Conservation (phyloP, 2,329 filamentous ascomycete genomes). For the Microcyclosporella mali region DNA sequence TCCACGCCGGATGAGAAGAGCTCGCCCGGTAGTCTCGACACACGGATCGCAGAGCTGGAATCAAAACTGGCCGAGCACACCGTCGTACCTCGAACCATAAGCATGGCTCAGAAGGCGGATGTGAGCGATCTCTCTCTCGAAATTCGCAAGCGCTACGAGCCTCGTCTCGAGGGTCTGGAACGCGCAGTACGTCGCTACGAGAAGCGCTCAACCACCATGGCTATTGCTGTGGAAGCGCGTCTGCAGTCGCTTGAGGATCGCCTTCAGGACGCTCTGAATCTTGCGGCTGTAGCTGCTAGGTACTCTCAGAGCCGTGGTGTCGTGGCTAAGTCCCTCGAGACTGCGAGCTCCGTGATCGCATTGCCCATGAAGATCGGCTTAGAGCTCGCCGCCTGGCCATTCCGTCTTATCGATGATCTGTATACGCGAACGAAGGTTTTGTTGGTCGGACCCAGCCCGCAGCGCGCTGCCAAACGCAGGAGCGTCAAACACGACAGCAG, state of each 20-base stretch:
- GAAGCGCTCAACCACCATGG: slow-evolving; percentile 72
- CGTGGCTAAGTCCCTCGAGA: slow-evolving; percentile 15
- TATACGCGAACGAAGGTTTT: slow-evolving; percentile 1
- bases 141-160: slow-evolving; percentile 61
- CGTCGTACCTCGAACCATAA: slow-evolving; percentile 20
- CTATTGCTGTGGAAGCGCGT: slow-evolving; percentile 68
- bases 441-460: slow-evolving; percentile 3
- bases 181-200: slow-evolving; percentile 86
- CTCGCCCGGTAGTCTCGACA: slow-evolving; percentile 26
- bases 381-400: slow-evolving; percentile 1
- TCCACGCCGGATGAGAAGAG: slow-evolving; percentile 27
- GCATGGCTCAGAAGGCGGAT: slow-evolving; percentile 28
- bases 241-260: slow-evolving; percentile 65
- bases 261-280: slow-evolving; percentile 68
- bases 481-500: slow-evolving; percentile 1
- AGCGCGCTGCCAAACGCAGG: slow-evolving; percentile 6
- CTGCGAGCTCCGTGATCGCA: slow-evolving; percentile 9
- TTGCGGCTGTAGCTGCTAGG: slow-evolving; percentile 68
- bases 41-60: slow-evolving; percentile 29
- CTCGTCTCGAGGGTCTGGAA: slow-evolving; percentile 81
- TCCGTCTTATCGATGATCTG: slow-evolving; percentile 3
- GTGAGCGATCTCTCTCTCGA: slow-evolving; percentile 39
- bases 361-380: slow-evolving; percentile 16
- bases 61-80: slow-evolving; percentile 23
- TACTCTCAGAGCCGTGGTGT: slow-evolving; percentile 25